These are phyloP conservation scores for Noccaea caerulescens DNA, from an alignment of 345 rosid genomes.

Conservation along the genomic window DNA sequence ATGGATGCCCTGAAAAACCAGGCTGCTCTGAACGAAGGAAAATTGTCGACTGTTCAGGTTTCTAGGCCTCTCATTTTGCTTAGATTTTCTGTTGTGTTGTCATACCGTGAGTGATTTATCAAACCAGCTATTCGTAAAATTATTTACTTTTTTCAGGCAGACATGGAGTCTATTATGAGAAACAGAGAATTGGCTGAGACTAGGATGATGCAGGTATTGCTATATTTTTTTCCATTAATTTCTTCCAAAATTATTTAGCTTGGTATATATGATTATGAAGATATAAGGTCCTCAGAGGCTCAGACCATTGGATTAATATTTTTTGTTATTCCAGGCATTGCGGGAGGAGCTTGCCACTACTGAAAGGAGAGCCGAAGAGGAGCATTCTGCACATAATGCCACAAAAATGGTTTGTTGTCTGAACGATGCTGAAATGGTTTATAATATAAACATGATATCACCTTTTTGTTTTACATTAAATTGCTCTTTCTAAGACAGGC, in stretches of 20 bases:
- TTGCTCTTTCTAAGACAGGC: constrained; percentile 58
- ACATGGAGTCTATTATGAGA: constrained; percentile 95
- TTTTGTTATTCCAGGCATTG: constrained; percentile 63
- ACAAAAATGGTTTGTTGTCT: constrained; percentile 76
- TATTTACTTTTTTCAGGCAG: constrained; percentile 57
- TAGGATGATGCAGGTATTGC: constrained; percentile 96
- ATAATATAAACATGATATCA: constrained; percentile 10
- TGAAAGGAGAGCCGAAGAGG: constrained; percentile 97
- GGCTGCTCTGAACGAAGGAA: constrained; percentile 85
- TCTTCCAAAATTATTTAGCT: neutral
- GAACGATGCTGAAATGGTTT: constrained; percentile 16
- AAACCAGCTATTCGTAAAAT: constrained; percentile 20
- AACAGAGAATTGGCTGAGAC: constrained; percentile 97
- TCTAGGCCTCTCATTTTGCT: constrained; percentile 25
- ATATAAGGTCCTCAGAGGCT: constrained; percentile 10
- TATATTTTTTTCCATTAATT: constrained; percentile 16
- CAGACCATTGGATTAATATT: constrained; percentile 23
- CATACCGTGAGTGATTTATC: neutral
- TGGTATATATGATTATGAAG: constrained; percentile 12
- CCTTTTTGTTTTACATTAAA: constrained; percentile 26
- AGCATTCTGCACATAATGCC: constrained; percentile 85
- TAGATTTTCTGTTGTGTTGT: constrained; percentile 1
- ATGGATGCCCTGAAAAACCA: constrained; percentile 83
- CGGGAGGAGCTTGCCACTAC: constrained; percentile 94
- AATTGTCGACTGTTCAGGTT: constrained; percentile 93